Conservation (phyloP, 768 basidiomycete species). For the Boletellus sp. region DNA sequence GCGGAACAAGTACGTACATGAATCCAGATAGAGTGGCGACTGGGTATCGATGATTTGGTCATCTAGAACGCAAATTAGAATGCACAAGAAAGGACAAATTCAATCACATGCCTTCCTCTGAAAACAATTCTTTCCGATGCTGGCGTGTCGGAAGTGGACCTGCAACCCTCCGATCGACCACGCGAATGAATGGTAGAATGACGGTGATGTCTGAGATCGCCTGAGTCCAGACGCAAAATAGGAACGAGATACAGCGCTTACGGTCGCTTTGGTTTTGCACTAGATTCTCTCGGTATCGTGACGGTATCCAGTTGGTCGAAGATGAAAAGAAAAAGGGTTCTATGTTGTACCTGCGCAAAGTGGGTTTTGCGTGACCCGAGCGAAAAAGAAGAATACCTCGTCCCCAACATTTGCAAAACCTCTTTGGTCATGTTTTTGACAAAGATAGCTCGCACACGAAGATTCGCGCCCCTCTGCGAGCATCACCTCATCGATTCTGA, state of each 20-base stretch:
- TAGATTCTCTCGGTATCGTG: slow-evolving; percentile 54
- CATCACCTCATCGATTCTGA: background rate
- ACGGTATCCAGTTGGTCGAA: slow-evolving; percentile 64
- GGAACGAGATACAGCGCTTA: slow-evolving; percentile 37
- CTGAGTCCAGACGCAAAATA: background rate
- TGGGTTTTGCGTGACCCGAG: background rate
- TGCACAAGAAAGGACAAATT: too few relatives aligned
- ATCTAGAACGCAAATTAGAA: slow-evolving; percentile 10
- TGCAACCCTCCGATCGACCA: slow-evolving; percentile 18
- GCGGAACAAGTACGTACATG: slow-evolving; percentile 25
- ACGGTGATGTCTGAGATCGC: slow-evolving; percentile 49
- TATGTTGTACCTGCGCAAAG: slow-evolving; percentile 40
- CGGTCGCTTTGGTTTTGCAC: slow-evolving; percentile 45
- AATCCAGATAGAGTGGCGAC: slow-evolving; percentile 37
- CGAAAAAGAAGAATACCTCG: slow-evolving; percentile 34
- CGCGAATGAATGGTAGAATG: slow-evolving; percentile 49
- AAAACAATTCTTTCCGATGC: background rate
- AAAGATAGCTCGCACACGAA: slow-evolving; percentile 49
- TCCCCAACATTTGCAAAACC: slow-evolving; percentile 54
- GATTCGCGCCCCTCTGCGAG: slow-evolving; percentile 28
- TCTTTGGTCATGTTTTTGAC: slow-evolving; percentile 47
- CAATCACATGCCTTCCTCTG: slow-evolving; percentile 6
- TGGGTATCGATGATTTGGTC: slow-evolving; percentile 49
- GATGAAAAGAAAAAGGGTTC: slow-evolving; percentile 68
- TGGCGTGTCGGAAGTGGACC: background rate